Conservation (phyloP, 2,329 filamentous ascomycete species). For the Macrophomina pseudophaseolina region DNA sequence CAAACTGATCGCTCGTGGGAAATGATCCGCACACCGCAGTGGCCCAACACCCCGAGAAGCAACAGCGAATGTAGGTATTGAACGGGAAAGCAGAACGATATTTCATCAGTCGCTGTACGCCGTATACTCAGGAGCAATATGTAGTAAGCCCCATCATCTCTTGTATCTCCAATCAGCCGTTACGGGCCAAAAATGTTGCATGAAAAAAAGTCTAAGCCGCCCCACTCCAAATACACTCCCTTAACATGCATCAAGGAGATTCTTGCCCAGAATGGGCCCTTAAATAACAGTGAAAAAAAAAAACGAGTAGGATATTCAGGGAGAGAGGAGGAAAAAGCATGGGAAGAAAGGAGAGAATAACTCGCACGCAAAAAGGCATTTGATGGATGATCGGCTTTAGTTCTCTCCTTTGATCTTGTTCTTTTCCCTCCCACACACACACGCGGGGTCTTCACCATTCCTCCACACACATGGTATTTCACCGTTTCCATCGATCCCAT, state of each 20-base stretch:
- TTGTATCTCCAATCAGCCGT: too few species aligned
- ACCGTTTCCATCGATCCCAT: not conserved
- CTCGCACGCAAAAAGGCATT: not conserved
- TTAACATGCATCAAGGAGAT: not conserved
- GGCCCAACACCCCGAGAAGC: too few species aligned
- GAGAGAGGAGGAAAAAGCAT: not conserved
- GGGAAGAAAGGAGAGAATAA: not conserved
- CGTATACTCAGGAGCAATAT: too few species aligned
- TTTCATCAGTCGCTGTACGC: too few species aligned
- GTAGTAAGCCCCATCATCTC: too few species aligned
- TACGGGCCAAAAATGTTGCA: not conserved
- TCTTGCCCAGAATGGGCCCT: not conserved
- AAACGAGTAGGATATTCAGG: too few species aligned
- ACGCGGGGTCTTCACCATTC: too few species aligned
- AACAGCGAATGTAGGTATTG: too few species aligned
- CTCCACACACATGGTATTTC: not conserved
- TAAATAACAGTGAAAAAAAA: too few species aligned
- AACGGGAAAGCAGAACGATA: too few species aligned
- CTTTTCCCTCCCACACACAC: not conserved
- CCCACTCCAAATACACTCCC: not conserved
- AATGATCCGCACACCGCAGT: too few species aligned
- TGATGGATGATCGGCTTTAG: not conserved
- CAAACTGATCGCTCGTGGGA: too few species aligned
- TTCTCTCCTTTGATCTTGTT: not conserved
- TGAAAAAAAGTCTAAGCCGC: not conserved